Percentiles rank a stretch among this genome's conserved stretches.
Conservation (phyloP, 371 early-diverging fungal species). For the Batrachochytrium dendrobatidis region DNA sequence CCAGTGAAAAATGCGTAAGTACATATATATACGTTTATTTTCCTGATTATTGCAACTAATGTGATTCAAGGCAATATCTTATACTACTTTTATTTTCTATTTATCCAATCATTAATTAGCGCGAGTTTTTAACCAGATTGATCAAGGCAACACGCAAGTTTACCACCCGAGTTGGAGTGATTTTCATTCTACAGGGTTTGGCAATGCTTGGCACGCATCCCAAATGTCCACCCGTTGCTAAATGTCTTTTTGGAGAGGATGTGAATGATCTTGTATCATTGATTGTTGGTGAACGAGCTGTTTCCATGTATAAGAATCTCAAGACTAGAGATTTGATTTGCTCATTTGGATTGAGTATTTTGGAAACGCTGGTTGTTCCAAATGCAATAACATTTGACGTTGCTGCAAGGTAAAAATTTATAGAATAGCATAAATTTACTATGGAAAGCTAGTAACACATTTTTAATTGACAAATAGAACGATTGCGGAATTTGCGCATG, state of each 20-base stretch:
- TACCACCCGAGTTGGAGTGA: neutral
- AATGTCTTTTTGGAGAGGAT: neutral
- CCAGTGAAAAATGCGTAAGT: too few relatives aligned
- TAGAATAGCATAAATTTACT: too few relatives aligned
- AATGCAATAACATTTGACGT: too few relatives aligned
- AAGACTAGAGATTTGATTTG: neutral
- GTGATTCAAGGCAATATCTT: too few relatives aligned
- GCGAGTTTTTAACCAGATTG: neutral
- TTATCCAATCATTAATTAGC: neutral
- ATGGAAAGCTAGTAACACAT: too few relatives aligned
- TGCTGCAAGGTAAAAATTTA: too few relatives aligned
- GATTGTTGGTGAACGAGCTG: neutral
- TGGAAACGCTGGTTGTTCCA: neutral
- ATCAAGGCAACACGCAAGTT: neutral
- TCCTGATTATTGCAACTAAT: too few relatives aligned
- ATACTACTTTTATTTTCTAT: too few relatives aligned
- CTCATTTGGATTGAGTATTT: neutral
- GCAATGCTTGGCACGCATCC: neutral
- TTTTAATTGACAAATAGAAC: too few relatives aligned
- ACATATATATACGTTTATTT: too few relatives aligned
- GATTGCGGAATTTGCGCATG: too few relatives aligned
- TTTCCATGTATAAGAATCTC: neutral
- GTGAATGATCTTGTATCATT: neutral
- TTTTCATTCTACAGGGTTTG: conserved; percentile 1
- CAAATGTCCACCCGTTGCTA: neutral